These are phyloP conservation scores for Pseudozyma flocculosa DNA, from an alignment of 1,284 basidiomycete genomes.

Conservation along the genomic window DNA sequence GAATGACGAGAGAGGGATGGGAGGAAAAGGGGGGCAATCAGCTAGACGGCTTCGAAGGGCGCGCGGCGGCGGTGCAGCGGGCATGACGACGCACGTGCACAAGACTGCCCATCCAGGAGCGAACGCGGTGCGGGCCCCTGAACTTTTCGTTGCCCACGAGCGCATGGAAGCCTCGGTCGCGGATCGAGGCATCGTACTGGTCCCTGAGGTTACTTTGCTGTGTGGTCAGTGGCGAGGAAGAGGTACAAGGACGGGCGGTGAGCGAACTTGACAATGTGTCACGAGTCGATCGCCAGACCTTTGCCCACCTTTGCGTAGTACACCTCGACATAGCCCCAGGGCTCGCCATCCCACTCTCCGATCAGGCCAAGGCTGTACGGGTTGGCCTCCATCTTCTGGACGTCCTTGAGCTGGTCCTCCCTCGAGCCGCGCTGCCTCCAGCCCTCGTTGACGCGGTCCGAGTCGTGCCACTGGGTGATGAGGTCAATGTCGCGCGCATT, in stretches of 20 bases:
- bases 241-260: too few species aligned
- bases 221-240: not conserved
- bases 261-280: too few species aligned
- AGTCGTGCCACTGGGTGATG: slow-evolving; percentile 48
- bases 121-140: slow-evolving; percentile 48
- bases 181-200: slow-evolving; percentile 33
- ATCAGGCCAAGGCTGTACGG: slow-evolving; percentile 39
- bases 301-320: slow-evolving; percentile 43
- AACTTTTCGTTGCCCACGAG: slow-evolving; percentile 52
- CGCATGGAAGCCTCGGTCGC: slow-evolving; percentile 52
- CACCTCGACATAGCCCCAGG: slow-evolving; percentile 54
- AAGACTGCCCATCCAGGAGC: slow-evolving; percentile 53
- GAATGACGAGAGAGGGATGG: not conserved
- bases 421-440: slow-evolving; percentile 48
- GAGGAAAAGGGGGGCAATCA: too few species aligned
- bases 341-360: slow-evolving; percentile 52
- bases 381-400: slow-evolving; percentile 29
- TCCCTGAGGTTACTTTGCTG: slow-evolving; percentile 33
- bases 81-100: slow-evolving; percentile 25
- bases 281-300: too few species aligned
- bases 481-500: slow-evolving; percentile 39
- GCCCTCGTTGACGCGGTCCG: slow-evolving; percentile 48
- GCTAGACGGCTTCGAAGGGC: too few species aligned
- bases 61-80: too few species aligned
- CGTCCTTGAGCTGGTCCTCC: slow-evolving; percentile 35